Conservation (phyloP, 345 rosid species). For the Kernera saxatilis region DNA sequence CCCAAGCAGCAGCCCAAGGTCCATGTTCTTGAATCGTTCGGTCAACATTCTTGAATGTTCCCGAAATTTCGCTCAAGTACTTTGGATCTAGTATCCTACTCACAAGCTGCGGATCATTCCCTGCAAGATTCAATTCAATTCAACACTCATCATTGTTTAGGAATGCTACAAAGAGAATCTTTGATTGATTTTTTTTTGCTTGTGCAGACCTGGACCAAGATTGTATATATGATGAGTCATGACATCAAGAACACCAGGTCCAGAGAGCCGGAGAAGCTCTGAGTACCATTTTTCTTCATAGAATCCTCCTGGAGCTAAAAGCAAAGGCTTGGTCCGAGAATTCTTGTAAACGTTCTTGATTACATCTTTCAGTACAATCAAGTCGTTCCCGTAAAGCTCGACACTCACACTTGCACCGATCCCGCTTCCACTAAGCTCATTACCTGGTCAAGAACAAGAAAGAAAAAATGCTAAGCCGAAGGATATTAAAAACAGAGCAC, state of each 20-base stretch:
- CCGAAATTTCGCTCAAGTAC: conserved; percentile 44
- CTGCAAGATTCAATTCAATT: conserved; percentile 31
- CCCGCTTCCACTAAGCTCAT: conserved; percentile 84
- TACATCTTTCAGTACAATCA: conserved; percentile 47
- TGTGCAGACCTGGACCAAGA: conserved; percentile 63
- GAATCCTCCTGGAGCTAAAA: conserved; percentile 93
- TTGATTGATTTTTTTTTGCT: not conserved
- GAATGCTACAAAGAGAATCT: not conserved
- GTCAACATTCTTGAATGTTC: conserved; percentile 42
- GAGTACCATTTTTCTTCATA: conserved; percentile 61
- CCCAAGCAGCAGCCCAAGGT: conserved; percentile 94
- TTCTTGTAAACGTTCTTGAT: conserved; percentile 52
- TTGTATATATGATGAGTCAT: conserved; percentile 93
- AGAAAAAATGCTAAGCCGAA: not conserved
- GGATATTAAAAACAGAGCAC: not conserved
- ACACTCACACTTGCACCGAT: conserved; percentile 70
- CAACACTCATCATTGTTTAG: not conserved
- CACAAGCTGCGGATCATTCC: conserved; percentile 63
- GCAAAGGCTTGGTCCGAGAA: conserved; percentile 44
- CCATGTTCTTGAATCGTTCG: conserved; percentile 51
- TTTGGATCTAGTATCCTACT: conserved; percentile 69
- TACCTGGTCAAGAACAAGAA: conserved; percentile 42
- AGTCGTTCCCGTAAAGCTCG: conserved; percentile 68
- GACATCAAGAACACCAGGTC: conserved; percentile 51
- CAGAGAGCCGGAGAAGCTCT: conserved; percentile 63